These are phyloP conservation scores for Aquilaria sinensis DNA, from an alignment of 345 rosid species.

Conservation along the genomic window DNA sequence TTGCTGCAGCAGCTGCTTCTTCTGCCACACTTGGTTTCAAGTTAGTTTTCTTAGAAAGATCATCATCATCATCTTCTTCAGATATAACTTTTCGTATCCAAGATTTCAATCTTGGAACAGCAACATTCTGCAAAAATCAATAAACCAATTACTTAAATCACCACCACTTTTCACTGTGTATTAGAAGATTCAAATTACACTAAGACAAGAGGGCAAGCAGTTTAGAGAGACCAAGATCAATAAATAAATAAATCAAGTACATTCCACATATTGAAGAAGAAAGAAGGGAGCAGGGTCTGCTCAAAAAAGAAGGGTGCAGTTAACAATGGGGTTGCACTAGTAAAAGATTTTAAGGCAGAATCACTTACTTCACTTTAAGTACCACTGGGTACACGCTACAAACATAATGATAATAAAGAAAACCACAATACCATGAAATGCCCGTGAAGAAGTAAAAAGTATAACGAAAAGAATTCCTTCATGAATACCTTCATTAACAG, in stretches of 20 bases:
- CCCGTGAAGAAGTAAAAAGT: neutral
- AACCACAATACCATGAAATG: neutral
- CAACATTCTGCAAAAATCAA: slow-evolving; percentile 52
- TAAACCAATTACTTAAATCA: too few relatives aligned
- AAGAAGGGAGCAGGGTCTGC: too few relatives aligned
- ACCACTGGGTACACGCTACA: neutral
- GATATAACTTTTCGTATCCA: slow-evolving; percentile 78
- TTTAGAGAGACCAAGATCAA: neutral
- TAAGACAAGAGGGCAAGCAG: slow-evolving; percentile 4
- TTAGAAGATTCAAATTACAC: neutral
- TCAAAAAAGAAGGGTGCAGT: slow-evolving; percentile 1
- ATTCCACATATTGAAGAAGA: too few relatives aligned
- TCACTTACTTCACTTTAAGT: neutral
- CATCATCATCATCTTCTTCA: slow-evolving; percentile 80
- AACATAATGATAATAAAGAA: slow-evolving; percentile 3
- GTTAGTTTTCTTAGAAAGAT: slow-evolving; percentile 29
- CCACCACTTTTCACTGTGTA: too few relatives aligned
- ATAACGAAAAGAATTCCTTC: neutral
- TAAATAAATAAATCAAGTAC: neutral
- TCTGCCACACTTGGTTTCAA: slow-evolving; percentile 73
- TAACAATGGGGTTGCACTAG: neutral
- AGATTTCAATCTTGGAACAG: slow-evolving; percentile 72
- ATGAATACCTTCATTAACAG: slow-evolving; percentile 65
- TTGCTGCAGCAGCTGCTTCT: slow-evolving; percentile 92
- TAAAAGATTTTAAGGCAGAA: neutral